phyloP scores from a whole-genome alignment of 495 filamentous ascomycete genomes.

The Penicillium desertorum region DNA sequence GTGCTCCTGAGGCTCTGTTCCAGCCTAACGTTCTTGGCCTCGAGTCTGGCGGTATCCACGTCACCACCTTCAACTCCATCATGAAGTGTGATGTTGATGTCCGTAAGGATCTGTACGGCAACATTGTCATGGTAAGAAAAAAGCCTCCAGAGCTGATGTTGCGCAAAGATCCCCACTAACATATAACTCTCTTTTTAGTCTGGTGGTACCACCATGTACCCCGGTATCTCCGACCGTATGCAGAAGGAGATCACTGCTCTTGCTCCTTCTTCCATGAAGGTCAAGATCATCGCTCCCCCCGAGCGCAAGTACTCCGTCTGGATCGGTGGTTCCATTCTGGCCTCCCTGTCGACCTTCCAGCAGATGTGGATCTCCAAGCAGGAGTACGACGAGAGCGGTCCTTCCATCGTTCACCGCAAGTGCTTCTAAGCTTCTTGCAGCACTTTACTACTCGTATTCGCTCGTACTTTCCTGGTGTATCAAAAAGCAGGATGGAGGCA shows the following conservation, averaged over 20 bases:
- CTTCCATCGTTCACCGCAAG: slow-evolving; percentile 99
- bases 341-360: slow-evolving; percentile 99
- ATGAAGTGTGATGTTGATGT: slow-evolving; percentile 99
- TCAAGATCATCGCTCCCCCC: slow-evolving; percentile 76
- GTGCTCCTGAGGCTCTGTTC: slow-evolving; percentile 98
- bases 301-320: slow-evolving; percentile 91
- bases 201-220: slow-evolving; percentile 99
- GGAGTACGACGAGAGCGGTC: slow-evolving; percentile 99
- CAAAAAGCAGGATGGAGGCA: slow-evolving; percentile 49
- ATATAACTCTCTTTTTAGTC: slow-evolving; percentile 55
- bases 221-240: slow-evolving; percentile 99
- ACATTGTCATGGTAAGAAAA: slow-evolving; percentile 94
- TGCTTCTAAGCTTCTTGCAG: slow-evolving; percentile 81
- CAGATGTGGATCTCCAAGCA: slow-evolving; percentile 99
- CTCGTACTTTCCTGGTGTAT: slow-evolving; percentile 53
- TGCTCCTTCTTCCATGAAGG: slow-evolving; percentile 91
- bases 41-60: slow-evolving; percentile 97
- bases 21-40: slow-evolving; percentile 97
- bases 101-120: slow-evolving; percentile 98
- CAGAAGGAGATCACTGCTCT: slow-evolving; percentile 99
- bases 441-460: slow-evolving; percentile 40
- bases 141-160: not conserved
- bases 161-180: not conserved
- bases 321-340: slow-evolving; percentile 99
- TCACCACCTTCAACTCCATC: slow-evolving; percentile 99